Base-by-base conservation (phyloP, 2,329 filamentous ascomycete genomes). In the Dryadomyces quercivorus region DNA sequence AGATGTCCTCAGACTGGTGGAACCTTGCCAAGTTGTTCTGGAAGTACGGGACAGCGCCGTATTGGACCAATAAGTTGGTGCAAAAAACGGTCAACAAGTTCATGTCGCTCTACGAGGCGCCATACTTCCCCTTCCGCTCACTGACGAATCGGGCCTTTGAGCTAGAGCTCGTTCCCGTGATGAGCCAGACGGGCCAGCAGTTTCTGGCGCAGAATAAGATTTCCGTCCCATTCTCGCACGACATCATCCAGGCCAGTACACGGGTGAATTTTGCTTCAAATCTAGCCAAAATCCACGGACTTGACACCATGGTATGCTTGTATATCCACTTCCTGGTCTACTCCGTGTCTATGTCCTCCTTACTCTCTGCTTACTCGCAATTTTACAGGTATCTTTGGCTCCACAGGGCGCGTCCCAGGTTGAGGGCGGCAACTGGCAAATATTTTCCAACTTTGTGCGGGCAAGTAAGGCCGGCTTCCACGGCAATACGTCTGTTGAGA, bases 231-330 rank as follows among this genome's bases (percentile, higher is more conserved):
- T 97, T 95, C 65, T 75, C 84, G 0, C 79, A 80, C 15, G 88
- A 98, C 51, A 81, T 98, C 50, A 81, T 97, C 26, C 92, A 97
- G 69, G 88, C 92, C 1, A 86, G 84, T 55, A 96, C 93, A 1
- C 79, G 93, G 20, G 92, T 96, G 59, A 97, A 97, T 68, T 98
- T 96, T 69, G 93, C 87, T 1, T 88, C 91, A 50, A 96, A 97
- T 61, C 69, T 97, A 13, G 79, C 75, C n/a, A 73, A 82, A 40
- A 93, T 97, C 50, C 91, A 97, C 63, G 93, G 89, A 0, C 70
- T 98, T 1, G 89, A 94, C 63, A 82, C 91, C 1, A 89, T 96
- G 85, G 80, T 80, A 56, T 52, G 64, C 56, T 6, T 20, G 3
- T 5, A 26, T 20, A 13, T 20, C 4, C 26, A 8, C 13, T 15